Percentiles rank a stretch among this genome's conserved stretches.
These are phyloP conservation scores for Coprinopsis sp. DNA, from an alignment of 768 basidiomycete species.

Conservation along the genomic window DNA sequence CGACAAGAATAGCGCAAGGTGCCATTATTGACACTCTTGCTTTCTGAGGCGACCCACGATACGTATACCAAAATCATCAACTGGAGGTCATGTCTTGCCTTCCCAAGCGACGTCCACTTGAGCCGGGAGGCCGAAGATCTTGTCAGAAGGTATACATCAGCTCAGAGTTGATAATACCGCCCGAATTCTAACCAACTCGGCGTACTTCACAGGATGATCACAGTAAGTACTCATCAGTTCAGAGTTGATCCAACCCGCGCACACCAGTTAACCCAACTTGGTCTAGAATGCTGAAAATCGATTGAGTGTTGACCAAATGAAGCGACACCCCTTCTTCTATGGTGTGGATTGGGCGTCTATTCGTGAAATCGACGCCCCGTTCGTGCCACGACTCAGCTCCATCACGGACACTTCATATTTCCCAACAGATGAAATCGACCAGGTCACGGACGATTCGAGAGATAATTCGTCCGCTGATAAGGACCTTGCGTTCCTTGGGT, in stretches of 20 bases:
- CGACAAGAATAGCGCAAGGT: too few species aligned
- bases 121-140: slow-evolving; percentile 89
- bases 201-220: slow-evolving; percentile 58
- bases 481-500: slow-evolving; percentile 69
- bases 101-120: slow-evolving; percentile 93
- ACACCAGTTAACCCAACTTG: too few species aligned
- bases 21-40: too few species aligned
- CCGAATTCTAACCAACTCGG: background rate
- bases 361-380: slow-evolving; percentile 88
- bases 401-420: slow-evolving; percentile 98
- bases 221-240: too few species aligned
- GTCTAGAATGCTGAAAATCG: slow-evolving; percentile 77
- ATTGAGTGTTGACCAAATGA: slow-evolving; percentile 80
- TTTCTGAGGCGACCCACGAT: slow-evolving; percentile 95
- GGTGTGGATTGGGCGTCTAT: slow-evolving; percentile 93
- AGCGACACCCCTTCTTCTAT: slow-evolving; percentile 88
- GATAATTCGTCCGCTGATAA: slow-evolving; percentile 42
- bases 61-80: slow-evolving; percentile 98
- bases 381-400: slow-evolving; percentile 90
- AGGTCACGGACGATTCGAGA: slow-evolving; percentile 49
- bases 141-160: slow-evolving; percentile 60
- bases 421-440: slow-evolving; percentile 90
- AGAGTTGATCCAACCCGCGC: too few species aligned
- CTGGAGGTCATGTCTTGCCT: slow-evolving; percentile 80
- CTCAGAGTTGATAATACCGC: background rate